Base-by-base conservation (phyloP, 352 stramenopile genomes). In the Phytophthora podocarpi region DNA sequence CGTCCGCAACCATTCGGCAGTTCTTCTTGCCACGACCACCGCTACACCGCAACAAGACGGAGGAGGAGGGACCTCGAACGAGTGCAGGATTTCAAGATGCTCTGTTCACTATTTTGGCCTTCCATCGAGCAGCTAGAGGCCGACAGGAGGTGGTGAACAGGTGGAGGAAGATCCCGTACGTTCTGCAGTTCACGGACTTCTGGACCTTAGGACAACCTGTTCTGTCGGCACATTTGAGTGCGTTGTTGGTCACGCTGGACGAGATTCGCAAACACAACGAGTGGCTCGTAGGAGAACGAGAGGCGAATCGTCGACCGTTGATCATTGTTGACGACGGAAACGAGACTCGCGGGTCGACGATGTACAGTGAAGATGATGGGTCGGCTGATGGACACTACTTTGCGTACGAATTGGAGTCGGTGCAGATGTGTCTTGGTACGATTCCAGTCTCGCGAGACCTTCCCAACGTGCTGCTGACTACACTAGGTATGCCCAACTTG, bases 361-460 rank as follows among this genome's bases (percentile, higher is more conserved):
- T n/a, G n/a, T n/a, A n/a, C n/a, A 34, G 16, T 23, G 49, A 64
- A 28, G 59, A 57, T n/a, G 47, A 72, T 21, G 51, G 39, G 4
- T 11, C 39, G n/a, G 35, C 52, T 6, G 59, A 71, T 15, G 51
- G 66, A 32, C 60, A 74, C n/a, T 72, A 66, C 48, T 76, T 76
- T 32, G 47, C 42, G 30, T 72, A 72, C 52, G 63, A 72, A 27
- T 37, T 70, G n/a, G 67, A 72, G 41, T 65, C 57, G n/a, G 55
- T 72, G 34, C 56, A 76, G 32, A 41, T 75, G 23, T 76, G 67
- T 54, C 41, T 72, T 12, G 67, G 67, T 4, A 65, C 52, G 15
- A 60, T 72, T 27, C 16, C 54, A 26, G 27, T 72, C 18, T 76
- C 62, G 7, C 40, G 42, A 8, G 30, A 62, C 4, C 24, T 72